Base-by-base conservation (phyloP, 805 yeast genomes). In the Torulaspora gathmanii region DNA sequence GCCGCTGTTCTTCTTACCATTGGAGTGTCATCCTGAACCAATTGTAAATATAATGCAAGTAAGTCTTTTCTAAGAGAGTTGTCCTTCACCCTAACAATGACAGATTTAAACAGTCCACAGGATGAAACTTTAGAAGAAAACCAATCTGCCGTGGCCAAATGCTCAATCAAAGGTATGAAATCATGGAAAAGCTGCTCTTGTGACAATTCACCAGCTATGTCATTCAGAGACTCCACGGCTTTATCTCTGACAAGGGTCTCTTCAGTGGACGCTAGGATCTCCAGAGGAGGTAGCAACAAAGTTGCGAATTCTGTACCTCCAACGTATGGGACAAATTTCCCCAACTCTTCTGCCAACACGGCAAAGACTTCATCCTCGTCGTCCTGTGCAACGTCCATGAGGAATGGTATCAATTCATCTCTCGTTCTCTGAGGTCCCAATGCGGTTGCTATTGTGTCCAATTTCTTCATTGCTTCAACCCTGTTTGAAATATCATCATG, bases 311-410 rank as follows among this genome's bases (percentile, higher is more conserved):
- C 74, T 10, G 77, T 55, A 46, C 99, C 99, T 38, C 99, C 99
- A 46, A 93, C 80, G 48, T 80, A 78, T 4, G 96, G 95, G 28
- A 89, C 80, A 64, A 93, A 91, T 46, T 79, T 78, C 38, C 95
- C 95, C 56, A 93, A 70, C 71, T 90, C 91, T 56, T 84, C 87
- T 3, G 97, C 97, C 51, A 95, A 75, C 16, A 89, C 91, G 1
- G 96, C 87, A 67, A 91, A 83, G 5, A 93, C 96, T 69, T 93
- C 99, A 67, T 93, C 99, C 69, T 93, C 99, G 64, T 95, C 99
- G 58, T 93, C 99, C 54, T 86, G 93, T 8, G 90, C 88, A 20
- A 84, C 93, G 42, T 73, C 78, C 54, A 83, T 87, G 50, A 93
- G 74, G 60, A 91, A 93, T 29, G 98, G 97, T 43, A 93, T 73